Percentiles rank a stretch among this genome's conserved stretches.
Conservation (phyloP, 164 flowering plant genomes). For the Sextonia rubra region DNA sequence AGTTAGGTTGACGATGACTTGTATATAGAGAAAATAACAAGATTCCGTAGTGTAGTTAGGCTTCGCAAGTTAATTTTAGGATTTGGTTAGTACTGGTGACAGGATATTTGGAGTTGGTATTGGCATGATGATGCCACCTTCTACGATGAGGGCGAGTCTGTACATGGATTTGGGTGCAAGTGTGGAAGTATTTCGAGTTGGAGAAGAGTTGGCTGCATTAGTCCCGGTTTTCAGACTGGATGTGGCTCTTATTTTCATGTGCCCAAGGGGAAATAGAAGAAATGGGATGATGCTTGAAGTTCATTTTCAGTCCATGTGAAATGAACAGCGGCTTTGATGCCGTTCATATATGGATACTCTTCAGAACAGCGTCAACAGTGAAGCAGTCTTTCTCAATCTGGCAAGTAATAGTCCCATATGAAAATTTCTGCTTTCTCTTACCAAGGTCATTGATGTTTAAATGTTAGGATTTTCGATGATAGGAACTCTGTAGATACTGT, state of each 20-base stretch:
- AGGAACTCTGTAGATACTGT: conserved; percentile 27
- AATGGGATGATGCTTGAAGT: neutral
- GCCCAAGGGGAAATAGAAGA: neutral
- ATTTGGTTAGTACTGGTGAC: conserved; percentile 8
- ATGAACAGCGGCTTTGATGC: neutral
- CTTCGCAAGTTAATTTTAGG: conserved; percentile 15
- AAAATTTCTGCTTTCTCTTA: neutral
- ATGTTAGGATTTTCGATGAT: conserved; percentile 16
- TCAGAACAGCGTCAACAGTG: neutral
- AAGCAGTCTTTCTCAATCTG: neutral
- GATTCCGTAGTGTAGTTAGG: conserved; percentile 8
- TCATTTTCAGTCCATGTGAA: too few species aligned
- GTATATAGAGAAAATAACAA: conserved; percentile 47
- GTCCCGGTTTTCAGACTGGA: neutral
- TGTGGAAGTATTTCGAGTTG: neutral
- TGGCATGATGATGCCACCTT: neutral
- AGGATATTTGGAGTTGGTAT: conserved; percentile 1
- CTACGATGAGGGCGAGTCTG: neutral
- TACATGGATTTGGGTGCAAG: too few species aligned
- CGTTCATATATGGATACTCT: neutral
- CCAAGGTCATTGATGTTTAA: neutral
- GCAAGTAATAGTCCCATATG: neutral
- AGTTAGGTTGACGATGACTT: conserved; percentile 28
- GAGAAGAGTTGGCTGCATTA: neutral
- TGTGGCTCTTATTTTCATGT: neutral